These are phyloP conservation scores for Dactylellina cionopaga DNA, from an alignment of 2,329 filamentous ascomycete species.

Conservation along the genomic window DNA sequence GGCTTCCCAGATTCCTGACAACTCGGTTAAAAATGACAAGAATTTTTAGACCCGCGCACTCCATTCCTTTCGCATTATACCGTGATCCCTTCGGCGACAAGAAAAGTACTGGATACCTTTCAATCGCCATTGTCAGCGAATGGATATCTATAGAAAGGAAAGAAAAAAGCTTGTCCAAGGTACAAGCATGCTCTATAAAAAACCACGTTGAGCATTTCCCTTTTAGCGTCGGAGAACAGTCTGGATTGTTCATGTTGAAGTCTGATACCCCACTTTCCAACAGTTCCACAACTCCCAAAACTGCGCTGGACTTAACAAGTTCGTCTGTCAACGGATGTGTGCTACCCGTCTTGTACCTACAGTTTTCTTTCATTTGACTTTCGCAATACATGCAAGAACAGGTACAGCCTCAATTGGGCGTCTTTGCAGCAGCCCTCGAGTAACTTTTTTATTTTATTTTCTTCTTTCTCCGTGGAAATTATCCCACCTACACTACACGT, in stretches of 20 bases:
- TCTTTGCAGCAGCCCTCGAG: neutral
- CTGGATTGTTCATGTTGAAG: constrained; percentile 4
- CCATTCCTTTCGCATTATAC: neutral
- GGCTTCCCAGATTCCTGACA: neutral
- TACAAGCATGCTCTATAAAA: constrained; percentile 8
- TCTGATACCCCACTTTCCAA: constrained; percentile 8
- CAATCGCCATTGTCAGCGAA: constrained; percentile 10
- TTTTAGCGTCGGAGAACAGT: constrained; percentile 5
- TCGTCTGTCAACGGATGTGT: no score
- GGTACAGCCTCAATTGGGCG: constrained; percentile 52
- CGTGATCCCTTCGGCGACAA: neutral
- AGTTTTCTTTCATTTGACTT: no score
- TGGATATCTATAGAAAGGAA: neutral
- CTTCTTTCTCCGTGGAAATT: constrained; percentile 40
- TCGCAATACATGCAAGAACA: constrained; percentile 31
- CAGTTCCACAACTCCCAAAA: neutral
- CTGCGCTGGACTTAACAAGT: constrained; percentile 26
- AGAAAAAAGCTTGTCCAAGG: constrained; percentile 10
- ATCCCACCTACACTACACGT: constrained; percentile 2
- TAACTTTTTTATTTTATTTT: constrained; percentile 5
- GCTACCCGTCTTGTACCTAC: constrained; percentile 34
- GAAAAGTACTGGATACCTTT: constrained; percentile 14
- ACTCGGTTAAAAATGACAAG: constrained; percentile 45
- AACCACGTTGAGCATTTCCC: constrained; percentile 3
- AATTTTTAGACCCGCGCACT: no score